Conservation (phyloP, 2,329 filamentous ascomycete genomes). For the Penicillium decumbens region DNA sequence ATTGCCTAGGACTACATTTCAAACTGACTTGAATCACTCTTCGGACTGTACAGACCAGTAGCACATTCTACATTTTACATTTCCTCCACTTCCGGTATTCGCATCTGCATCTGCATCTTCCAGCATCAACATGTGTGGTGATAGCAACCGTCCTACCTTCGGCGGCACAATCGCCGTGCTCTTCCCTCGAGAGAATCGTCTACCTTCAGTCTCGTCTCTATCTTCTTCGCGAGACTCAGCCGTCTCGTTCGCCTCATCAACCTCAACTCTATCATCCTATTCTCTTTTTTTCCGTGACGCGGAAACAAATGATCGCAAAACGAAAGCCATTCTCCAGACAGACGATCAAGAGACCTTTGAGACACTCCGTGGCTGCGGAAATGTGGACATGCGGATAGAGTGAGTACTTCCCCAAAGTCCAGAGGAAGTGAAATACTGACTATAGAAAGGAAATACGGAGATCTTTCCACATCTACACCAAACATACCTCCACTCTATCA, state of each 20-base stretch:
- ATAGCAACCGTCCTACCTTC: slow-evolving; percentile 46
- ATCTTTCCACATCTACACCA: slow-evolving; percentile 20
- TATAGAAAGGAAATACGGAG: slow-evolving; percentile 15
- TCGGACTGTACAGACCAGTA: neutral
- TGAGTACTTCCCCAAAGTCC: slow-evolving; percentile 11
- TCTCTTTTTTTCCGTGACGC: slow-evolving; percentile 30
- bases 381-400: slow-evolving; percentile 34
- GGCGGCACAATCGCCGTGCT: slow-evolving; percentile 35
- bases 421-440: neutral
- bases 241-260: slow-evolving; percentile 13
- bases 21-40: slow-evolving; percentile 1
- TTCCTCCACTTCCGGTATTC: neutral
- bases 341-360: slow-evolving; percentile 21
- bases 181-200: slow-evolving; percentile 19
- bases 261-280: slow-evolving; percentile 23
- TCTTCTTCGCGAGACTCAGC: slow-evolving; percentile 22
- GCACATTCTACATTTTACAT: neutral
- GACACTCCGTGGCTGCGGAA: slow-evolving; percentile 15
- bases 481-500: slow-evolving; percentile 22
- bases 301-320: slow-evolving; percentile 8
- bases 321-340: slow-evolving; percentile 28
- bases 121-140: slow-evolving; percentile 43
- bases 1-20: neutral
- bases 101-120: neutral
- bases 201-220: slow-evolving; percentile 4